A percentile compares a stretch with the other conserved stretches of the same genome.
phyloP scores from a whole-genome alignment of 345 rosid genomes.

The Excoecaria agallocha region DNA sequence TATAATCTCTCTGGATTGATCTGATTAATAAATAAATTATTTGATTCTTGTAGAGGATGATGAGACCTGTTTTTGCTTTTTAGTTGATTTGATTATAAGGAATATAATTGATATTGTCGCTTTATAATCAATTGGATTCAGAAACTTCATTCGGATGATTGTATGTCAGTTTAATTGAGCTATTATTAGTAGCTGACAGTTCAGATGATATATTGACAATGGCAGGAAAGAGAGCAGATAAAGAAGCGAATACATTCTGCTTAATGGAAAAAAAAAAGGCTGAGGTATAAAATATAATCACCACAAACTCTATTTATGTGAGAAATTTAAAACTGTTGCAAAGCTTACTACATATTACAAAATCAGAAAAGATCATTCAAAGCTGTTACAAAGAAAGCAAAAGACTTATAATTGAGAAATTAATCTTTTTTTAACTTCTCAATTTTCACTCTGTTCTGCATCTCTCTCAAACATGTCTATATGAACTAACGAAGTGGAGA shows the following conservation, averaged over 20 bases:
- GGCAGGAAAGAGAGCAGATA: too few species aligned
- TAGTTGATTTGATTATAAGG: too few species aligned
- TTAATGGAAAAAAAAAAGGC: background rate
- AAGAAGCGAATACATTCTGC: background rate
- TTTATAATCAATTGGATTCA: too few species aligned
- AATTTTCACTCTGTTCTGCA: slow-evolving; percentile 25
- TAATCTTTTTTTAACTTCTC: slow-evolving; percentile 30
- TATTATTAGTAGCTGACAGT: too few species aligned
- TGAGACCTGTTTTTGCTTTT: too few species aligned
- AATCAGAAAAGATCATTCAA: slow-evolving; percentile 16
- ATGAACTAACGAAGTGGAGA: slow-evolving; percentile 44
- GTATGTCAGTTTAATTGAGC: too few species aligned
- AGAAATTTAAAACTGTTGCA: slow-evolving; percentile 35
- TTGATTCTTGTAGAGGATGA: too few species aligned
- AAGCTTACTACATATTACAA: slow-evolving; percentile 40
- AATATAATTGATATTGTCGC: too few species aligned
- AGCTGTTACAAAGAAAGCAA: slow-evolving; percentile 30
- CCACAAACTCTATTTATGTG: slow-evolving; percentile 35
- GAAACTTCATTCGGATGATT: too few species aligned
- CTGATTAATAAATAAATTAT: too few species aligned
- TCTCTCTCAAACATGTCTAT: slow-evolving; percentile 34
- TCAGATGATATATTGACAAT: too few species aligned
- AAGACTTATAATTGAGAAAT: slow-evolving; percentile 41
- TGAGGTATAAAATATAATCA: background rate
- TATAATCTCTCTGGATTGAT: too few species aligned